A percentile compares a stretch with the other conserved stretches of the same genome.
Conservation (phyloP, 306 rosid species). For the Gynostemma pentaphyllum region DNA sequence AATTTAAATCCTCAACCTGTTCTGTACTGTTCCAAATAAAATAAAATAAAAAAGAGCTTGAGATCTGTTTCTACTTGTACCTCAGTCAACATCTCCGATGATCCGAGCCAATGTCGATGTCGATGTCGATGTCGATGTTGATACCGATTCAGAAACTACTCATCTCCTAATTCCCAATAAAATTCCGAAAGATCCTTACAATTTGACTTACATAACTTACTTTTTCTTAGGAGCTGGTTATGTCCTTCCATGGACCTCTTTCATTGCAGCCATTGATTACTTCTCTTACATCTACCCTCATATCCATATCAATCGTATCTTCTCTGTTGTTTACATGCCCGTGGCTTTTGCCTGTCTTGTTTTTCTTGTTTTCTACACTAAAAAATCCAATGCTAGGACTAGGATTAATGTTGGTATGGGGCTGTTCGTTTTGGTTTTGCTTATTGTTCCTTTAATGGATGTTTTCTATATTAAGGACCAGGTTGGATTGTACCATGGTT, state of each 20-base stretch:
- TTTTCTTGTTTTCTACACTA: constrained; percentile 39
- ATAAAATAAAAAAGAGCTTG: too few relatives aligned
- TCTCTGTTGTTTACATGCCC: constrained; percentile 54
- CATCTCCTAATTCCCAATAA: background rate
- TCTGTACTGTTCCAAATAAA: too few relatives aligned
- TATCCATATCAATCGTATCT: constrained; percentile 59
- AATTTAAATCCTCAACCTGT: too few relatives aligned
- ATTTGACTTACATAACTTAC: constrained; percentile 52
- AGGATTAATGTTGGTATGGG: constrained; percentile 60
- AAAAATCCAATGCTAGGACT: constrained; percentile 31
- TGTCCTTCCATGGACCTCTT: constrained; percentile 85
- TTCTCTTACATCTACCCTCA: constrained; percentile 69
- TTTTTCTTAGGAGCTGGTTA: constrained; percentile 55
- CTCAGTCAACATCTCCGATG: background rate
- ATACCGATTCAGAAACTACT: background rate
- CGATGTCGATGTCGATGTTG: too few relatives aligned
- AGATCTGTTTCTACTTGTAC: too few relatives aligned
- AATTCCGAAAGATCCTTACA: constrained; percentile 36
- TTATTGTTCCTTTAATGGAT: constrained; percentile 49
- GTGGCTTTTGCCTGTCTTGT: constrained; percentile 39
- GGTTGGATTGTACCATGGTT: constrained; percentile 58
- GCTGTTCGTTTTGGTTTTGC: constrained; percentile 35
- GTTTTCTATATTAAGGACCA: constrained; percentile 44
- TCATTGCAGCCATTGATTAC: constrained; percentile 84
- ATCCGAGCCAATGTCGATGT: background rate